phyloP scores from a whole-genome alignment of 257 asterid genomes.

The Primulina eburnea region DNA sequence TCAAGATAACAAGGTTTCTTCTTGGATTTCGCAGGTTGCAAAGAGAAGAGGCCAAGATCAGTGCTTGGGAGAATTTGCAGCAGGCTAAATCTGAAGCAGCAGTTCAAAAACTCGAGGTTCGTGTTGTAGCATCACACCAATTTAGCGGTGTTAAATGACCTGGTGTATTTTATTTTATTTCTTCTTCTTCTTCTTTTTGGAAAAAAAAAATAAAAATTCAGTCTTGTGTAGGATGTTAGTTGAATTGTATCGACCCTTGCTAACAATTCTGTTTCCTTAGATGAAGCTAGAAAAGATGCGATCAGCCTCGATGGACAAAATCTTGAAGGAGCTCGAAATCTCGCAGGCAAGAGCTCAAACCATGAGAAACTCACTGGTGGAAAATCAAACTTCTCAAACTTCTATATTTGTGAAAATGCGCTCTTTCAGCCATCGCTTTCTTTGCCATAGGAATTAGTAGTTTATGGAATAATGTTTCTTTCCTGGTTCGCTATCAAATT shows the following conservation, averaged over 20 bases:
- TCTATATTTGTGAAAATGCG: slow-evolving; percentile 30
- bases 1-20: background rate
- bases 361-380: slow-evolving; percentile 47
- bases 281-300: slow-evolving; percentile 75
- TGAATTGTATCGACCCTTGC: background rate
- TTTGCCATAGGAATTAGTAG: slow-evolving; percentile 26
- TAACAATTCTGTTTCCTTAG: slow-evolving; percentile 28
- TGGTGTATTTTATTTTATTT: too few species aligned
- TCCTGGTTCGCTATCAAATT: background rate
- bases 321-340: slow-evolving; percentile 50
- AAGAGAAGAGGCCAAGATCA: slow-evolving; percentile 70
- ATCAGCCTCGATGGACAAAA: slow-evolving; percentile 66
- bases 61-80: slow-evolving; percentile 90
- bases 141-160: too few species aligned
- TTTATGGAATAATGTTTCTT: background rate
- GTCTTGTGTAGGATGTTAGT: too few species aligned
- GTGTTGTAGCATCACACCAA: background rate
- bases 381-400: slow-evolving; percentile 28
- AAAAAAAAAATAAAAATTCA: background rate
- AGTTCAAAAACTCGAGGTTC: slow-evolving; percentile 68
- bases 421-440: slow-evolving; percentile 40
- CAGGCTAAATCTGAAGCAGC: slow-evolving; percentile 92
- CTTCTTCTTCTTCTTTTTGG: background rate
- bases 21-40: slow-evolving; percentile 43
- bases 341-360: slow-evolving; percentile 58